Base-by-base conservation (phyloP, 2,329 filamentous ascomycete genomes). In the Colletotrichum godetiae region DNA sequence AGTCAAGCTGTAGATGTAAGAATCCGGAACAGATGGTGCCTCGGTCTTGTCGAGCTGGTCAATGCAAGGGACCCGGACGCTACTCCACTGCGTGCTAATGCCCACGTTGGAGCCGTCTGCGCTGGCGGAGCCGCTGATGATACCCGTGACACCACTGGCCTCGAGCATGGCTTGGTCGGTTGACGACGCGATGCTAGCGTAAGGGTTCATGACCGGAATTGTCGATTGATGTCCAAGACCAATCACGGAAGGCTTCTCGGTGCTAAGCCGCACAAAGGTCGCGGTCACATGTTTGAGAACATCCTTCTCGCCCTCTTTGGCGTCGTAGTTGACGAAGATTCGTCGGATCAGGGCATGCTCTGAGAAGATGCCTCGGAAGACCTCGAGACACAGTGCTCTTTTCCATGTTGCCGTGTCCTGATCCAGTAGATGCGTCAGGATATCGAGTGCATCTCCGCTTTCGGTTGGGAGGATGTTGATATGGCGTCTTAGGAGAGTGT, bases 1-100 rank as follows among this genome's bases (percentile, higher is more conserved):
- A 1, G 96, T 94, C 60, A 99, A 86, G 75, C 93, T 95, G 83
- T 98, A 98, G 8, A 98, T 89, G 78, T 99, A 99, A 0, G 97
- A 98, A 74, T 98, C 96, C 0, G 97, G 97, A 27, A 97, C 90
- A 0, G 86, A 78, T 4, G 96, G 95, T 0, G 96, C 89, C 60
- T 98, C 95, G 0, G 91, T 90, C 81, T 98, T 99, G 84, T 99
- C 97, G 24, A 98, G 89, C 76, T 98, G 94, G 78, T 99, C 97
- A 74, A 98, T 94, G 79, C 95, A 98, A 5, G 95, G 93, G 12
- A 95, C 93, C 62, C 95, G 91, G 74, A 98, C 90, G 13, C 92
- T 90, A 81, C 97, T 99, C 95, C 95, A 98, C 79, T 97, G 94
- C 4, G 89, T 91, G 82, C 95, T 98, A 79, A 99, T 95, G 10